phyloP scores from a whole-genome alignment of 257 asterid genomes.

The Rauvolfia tetraphylla region DNA sequence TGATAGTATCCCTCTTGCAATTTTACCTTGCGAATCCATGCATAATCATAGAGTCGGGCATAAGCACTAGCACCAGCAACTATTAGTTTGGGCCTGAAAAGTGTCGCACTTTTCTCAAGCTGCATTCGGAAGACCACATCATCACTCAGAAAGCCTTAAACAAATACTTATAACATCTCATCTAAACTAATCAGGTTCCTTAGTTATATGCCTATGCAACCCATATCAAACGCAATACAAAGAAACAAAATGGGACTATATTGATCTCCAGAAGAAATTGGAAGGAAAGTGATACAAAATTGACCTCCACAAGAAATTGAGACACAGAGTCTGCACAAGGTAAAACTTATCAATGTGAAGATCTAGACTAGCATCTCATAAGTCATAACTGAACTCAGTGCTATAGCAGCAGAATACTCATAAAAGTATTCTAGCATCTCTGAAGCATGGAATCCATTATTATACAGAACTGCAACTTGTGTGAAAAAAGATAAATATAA shows the following conservation, averaged over 20 bases:
- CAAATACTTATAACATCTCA: neutral
- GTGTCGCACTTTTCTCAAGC: slow-evolving; percentile 38
- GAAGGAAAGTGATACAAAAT: neutral
- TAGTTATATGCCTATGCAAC: neutral
- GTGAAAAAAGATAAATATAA: neutral
- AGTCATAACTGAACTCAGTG: too few species aligned
- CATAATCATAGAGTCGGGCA: slow-evolving; percentile 32
- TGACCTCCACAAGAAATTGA: neutral
- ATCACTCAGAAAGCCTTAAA: neutral
- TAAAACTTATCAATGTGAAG: too few species aligned
- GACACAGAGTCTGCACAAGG: neutral
- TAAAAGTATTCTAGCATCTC: too few species aligned
- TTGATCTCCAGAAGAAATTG: too few species aligned
- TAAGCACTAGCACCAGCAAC: slow-evolving; percentile 95
- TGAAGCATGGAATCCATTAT: neutral
- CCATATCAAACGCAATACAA: neutral
- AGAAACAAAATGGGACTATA: neutral
- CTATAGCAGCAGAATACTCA: too few species aligned
- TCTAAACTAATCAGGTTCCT: neutral
- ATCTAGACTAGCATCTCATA: too few species aligned
- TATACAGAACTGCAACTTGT: neutral
- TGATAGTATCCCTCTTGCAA: neutral
- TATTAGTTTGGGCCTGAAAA: slow-evolving; percentile 80
- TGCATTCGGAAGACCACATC: slow-evolving; percentile 20
- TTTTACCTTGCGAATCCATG: slow-evolving; percentile 29